These are phyloP conservation scores for Macrophomina phaseolina DNA, from an alignment of 2,329 filamentous ascomycete species.

Conservation along the genomic window DNA sequence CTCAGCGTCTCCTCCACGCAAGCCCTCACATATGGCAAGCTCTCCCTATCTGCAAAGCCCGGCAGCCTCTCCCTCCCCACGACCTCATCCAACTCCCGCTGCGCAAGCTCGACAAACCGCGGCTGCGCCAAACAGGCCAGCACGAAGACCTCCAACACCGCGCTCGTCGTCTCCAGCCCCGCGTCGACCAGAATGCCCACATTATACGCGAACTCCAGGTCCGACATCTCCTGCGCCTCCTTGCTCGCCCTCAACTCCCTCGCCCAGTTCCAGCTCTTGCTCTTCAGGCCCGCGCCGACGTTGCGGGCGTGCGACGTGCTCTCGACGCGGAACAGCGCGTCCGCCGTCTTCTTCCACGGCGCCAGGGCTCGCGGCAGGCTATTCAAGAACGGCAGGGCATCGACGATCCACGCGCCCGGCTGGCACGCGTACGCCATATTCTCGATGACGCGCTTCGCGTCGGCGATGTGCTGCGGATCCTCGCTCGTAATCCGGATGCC, in stretches of 20 bases:
- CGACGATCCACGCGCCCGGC: constrained; percentile 48
- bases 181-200: constrained; percentile 33
- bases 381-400: constrained; percentile 52
- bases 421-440: constrained; percentile 34
- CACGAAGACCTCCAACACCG: constrained; percentile 31
- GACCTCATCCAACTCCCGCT: constrained; percentile 33
- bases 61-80: constrained; percentile 33
- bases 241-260: constrained; percentile 30
- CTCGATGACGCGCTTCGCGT: constrained; percentile 29
- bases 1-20: constrained; percentile 38
- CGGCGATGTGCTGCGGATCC: constrained; percentile 32
- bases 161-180: constrained; percentile 34
- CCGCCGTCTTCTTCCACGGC: constrained; percentile 37
- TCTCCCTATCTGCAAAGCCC: constrained; percentile 33
- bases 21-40: constrained; percentile 38
- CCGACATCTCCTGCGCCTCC: constrained; percentile 28
- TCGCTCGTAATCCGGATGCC: constrained; percentile 41
- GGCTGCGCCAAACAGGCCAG: constrained; percentile 32
- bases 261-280: constrained; percentile 35
- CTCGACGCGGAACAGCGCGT: constrained; percentile 30
- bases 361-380: constrained; percentile 45
- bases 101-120: constrained; percentile 28
- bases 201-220: constrained; percentile 32
- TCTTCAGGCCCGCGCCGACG: constrained; percentile 27
- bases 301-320: constrained; percentile 32